Conservation (phyloP, 495 filamentous ascomycete species). For the Aspergillus coremiiformis region DNA sequence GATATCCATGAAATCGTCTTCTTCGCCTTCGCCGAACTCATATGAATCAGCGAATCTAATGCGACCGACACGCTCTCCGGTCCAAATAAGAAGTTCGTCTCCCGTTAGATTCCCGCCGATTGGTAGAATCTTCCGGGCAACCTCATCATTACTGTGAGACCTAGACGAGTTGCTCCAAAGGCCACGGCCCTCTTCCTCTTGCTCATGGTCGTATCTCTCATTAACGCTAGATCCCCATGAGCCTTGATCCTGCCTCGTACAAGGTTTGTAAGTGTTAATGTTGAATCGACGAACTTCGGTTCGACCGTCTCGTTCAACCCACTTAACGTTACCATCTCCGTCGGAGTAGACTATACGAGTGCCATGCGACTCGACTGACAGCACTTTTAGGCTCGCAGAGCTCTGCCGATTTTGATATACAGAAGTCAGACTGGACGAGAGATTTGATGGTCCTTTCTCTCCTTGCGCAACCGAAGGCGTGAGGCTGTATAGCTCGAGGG, state of each 20-base stretch:
- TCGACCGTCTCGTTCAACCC: slow-evolving; percentile 83
- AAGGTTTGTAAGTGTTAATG: slow-evolving; percentile 42
- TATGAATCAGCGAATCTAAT: slow-evolving; percentile 51
- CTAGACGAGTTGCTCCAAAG: slow-evolving; percentile 24
- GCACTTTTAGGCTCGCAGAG: slow-evolving; percentile 68
- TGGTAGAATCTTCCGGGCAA: slow-evolving; percentile 65
- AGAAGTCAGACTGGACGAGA: slow-evolving; percentile 27
- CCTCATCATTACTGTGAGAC: slow-evolving; percentile 29
- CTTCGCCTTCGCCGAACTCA: slow-evolving; percentile 37
- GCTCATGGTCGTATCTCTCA: background rate
- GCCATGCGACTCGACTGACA: slow-evolving; percentile 80
- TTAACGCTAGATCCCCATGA: background rate
- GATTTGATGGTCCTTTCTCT: slow-evolving; percentile 19
- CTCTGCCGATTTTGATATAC: slow-evolving; percentile 74
- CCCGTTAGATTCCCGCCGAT: slow-evolving; percentile 43
- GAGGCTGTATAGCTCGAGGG: slow-evolving; percentile 78
- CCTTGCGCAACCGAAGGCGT: slow-evolving; percentile 20
- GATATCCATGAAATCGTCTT: slow-evolving; percentile 37
- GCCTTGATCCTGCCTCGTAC: background rate
- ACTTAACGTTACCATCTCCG: slow-evolving; percentile 76
- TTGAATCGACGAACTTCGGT: slow-evolving; percentile 72
- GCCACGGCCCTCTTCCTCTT: slow-evolving; percentile 12
- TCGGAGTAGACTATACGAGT: slow-evolving; percentile 80
- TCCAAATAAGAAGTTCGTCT: slow-evolving; percentile 72
- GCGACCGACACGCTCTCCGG: slow-evolving; percentile 70